A percentile compares a stretch with the other conserved stretches of the same genome.
phyloP scores from a whole-genome alignment of 345 rosid genomes.

The Viola odorata region DNA sequence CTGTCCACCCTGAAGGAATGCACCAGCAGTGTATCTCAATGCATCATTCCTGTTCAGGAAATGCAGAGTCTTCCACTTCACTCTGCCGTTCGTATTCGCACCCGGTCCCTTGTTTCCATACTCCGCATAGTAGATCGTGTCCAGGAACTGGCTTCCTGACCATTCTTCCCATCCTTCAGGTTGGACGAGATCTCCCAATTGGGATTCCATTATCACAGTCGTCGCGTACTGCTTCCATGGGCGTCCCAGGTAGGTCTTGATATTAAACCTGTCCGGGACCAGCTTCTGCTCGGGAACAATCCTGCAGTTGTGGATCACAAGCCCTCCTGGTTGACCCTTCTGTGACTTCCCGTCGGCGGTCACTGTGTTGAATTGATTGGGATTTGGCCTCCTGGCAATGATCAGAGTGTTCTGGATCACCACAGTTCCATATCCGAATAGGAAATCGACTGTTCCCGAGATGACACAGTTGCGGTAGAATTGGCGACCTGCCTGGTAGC shows the following conservation, averaged over 20 bases:
- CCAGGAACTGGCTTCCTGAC: conserved; percentile 28
- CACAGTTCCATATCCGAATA: conserved; percentile 24
- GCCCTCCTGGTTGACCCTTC: conserved; percentile 25
- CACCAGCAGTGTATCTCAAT: conserved; percentile 30
- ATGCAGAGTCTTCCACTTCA: conserved; percentile 50
- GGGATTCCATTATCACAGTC: conserved; percentile 51
- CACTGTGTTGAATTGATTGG: conserved; percentile 46
- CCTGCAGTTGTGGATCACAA: conserved; percentile 70
- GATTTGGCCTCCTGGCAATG: conserved; percentile 20
- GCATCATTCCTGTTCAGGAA: conserved; percentile 30
- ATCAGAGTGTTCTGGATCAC: conserved; percentile 25
- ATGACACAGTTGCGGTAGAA: conserved; percentile 27
- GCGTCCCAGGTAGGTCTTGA: conserved; percentile 58
- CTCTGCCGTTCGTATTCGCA: conserved; percentile 37
- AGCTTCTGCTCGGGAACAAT: conserved; percentile 63
- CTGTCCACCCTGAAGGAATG: conserved; percentile 30
- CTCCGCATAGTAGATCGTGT: conserved; percentile 48
- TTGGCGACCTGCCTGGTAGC: conserved; percentile 18
- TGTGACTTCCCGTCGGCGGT: conserved; percentile 51
- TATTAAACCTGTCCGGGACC: conserved; percentile 22
- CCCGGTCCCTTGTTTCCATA: conserved; percentile 65
- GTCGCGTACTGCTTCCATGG: conserved; percentile 67
- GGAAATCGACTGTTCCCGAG: conserved; percentile 24
- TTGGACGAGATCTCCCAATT: conserved; percentile 53
- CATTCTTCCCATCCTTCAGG: conserved; percentile 59